A percentile compares a stretch with the other conserved stretches of the same genome.
These are phyloP conservation scores for Phytophthora pini DNA, from an alignment of 352 stramenopile species.

Conservation along the genomic window DNA sequence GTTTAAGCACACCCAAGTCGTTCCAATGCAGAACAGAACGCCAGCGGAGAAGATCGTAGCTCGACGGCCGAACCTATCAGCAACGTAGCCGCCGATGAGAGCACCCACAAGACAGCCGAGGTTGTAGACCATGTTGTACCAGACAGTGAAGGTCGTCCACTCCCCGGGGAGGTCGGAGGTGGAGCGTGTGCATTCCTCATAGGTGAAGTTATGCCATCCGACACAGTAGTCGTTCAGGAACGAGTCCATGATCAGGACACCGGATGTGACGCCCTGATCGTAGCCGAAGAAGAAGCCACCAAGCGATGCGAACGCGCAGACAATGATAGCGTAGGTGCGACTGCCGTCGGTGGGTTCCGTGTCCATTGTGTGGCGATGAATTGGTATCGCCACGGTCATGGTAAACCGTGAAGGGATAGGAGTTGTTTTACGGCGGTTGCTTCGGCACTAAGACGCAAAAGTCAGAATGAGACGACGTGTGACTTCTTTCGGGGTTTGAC, in stretches of 20 bases:
- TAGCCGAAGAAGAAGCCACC: constrained; percentile 47
- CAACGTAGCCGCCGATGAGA: constrained; percentile 37
- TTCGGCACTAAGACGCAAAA: constrained; percentile 25
- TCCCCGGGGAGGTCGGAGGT: constrained; percentile 26
- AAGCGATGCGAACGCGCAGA: constrained; percentile 38
- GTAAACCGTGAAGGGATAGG: background rate
- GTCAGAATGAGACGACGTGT: constrained; percentile 16
- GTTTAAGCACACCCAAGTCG: constrained; percentile 41
- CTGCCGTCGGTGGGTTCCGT: constrained; percentile 25
- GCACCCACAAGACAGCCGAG: constrained; percentile 43
- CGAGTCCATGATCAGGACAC: constrained; percentile 42
- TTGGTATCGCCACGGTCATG: constrained; percentile 28
- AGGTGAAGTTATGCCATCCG: constrained; percentile 45
- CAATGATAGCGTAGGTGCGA: constrained; percentile 39
- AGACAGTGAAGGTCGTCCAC: constrained; percentile 44
- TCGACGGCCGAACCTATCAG: constrained; percentile 33
- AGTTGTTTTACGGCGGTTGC: background rate
- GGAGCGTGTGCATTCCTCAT: constrained; percentile 29
- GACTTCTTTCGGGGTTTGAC: background rate
- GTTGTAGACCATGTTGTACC: constrained; percentile 52
- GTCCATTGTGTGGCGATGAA: constrained; percentile 20
- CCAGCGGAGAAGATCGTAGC: constrained; percentile 41
- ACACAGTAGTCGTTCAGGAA: constrained; percentile 49
- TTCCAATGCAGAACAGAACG: constrained; percentile 41
- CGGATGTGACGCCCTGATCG: constrained; percentile 38